Evolutionary conservation across 179 eudicot genomes (phyloP), one percentile per base, ranked within the genome.

Genomic region (Monotropa hypopitys): DNA sequence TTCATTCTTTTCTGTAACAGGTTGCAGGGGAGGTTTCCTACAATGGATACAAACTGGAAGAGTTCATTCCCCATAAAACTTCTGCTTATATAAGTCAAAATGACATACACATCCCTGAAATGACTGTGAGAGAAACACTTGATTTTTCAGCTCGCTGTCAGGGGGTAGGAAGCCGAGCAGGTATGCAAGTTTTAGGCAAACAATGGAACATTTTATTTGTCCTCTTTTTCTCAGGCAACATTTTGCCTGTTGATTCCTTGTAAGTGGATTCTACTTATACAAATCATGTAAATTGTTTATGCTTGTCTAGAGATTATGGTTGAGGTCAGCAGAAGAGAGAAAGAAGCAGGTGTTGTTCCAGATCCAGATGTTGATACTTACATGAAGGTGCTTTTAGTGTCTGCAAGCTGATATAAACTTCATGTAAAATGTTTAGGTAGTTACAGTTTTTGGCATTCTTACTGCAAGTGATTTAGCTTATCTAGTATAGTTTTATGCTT

Each of bases 281-380:
- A 63, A 21, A 46, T n/a, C 28, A 65, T 18, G 5, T 11, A 51
- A 65, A 21, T 69, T 53, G 67, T 54, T 11, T 16, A 32, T 75
- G n/a, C 71, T 20, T 78, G 49, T 78, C 46, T 16, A 94, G 96
- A 90, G 67, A 84, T 87, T 51, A 87, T 94, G 90, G 57, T 45
- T 79, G 97, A 89, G 84, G 88, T 94, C 79, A 85, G 80, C 81
- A 87, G 88, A 87, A 88, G 91, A 83, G 97, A 94, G 86, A 92
- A 94, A 80, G 90, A 86, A 76, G 86, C 82, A 77, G 89, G 91
- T 79, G 84, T 94, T 75, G 54, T 89, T 82, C 97, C 98, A 35
- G 98, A 94, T 80, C 91, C 90, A 51, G 92, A 94, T 79, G 78
- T 90, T 33, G 98, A 94, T 83, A 91, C 91, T 65, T 94, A 84